A percentile compares a stretch with the other conserved stretches of the same genome.
Evolutionary conservation across 2,329 filamentous ascomycete genomes (phyloP).

Genomic region (Ascosphaera apis): DNA sequence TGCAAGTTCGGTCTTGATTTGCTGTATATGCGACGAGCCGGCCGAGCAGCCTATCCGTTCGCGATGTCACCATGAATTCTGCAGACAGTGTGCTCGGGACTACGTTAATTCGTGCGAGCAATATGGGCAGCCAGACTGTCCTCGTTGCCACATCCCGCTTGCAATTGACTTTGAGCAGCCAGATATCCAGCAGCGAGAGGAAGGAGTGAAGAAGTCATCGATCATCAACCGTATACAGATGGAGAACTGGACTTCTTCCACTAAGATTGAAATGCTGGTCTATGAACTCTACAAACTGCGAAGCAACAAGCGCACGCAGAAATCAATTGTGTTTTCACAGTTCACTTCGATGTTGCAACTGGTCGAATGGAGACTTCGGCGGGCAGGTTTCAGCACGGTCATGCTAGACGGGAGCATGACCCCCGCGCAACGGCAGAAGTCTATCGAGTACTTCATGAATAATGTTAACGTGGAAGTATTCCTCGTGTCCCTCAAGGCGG

Average conservation of each 20-base stretch:
- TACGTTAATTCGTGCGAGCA: conserved; percentile 57
- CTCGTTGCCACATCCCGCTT: conserved; percentile 72
- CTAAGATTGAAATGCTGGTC: conserved; percentile 90
- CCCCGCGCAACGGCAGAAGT: conserved; percentile 73
- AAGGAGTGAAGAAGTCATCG: conserved; percentile 66
- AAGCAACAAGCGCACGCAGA: conserved; percentile 78
- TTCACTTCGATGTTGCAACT: conserved; percentile 95
- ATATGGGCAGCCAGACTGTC: conserved; percentile 40
- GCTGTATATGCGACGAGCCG: conserved; percentile 87
- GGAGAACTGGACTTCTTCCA: conserved; percentile 96
- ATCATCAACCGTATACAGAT: conserved; percentile 98
- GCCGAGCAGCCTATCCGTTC: conserved; percentile 88
- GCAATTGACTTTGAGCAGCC: conserved; percentile 87
- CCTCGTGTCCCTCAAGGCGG: conserved; percentile 83
- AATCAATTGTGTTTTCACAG: conserved; percentile 93
- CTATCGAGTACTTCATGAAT: conserved; percentile 91
- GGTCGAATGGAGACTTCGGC: conserved; percentile 85
- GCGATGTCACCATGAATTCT: conserved; percentile 82
- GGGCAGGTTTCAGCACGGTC: conserved; percentile 92
- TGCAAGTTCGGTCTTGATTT: conserved; percentile 75
- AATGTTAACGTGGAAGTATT: conserved; percentile 90
- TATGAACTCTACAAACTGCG: conserved; percentile 83
- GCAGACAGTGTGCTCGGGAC: conserved; percentile 54
- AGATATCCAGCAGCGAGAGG: conserved; percentile 79
- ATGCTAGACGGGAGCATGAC: conserved; percentile 98